Conservation (phyloP, 2,329 filamentous ascomycete genomes). For the Pyrenophora seminiperda region DNA sequence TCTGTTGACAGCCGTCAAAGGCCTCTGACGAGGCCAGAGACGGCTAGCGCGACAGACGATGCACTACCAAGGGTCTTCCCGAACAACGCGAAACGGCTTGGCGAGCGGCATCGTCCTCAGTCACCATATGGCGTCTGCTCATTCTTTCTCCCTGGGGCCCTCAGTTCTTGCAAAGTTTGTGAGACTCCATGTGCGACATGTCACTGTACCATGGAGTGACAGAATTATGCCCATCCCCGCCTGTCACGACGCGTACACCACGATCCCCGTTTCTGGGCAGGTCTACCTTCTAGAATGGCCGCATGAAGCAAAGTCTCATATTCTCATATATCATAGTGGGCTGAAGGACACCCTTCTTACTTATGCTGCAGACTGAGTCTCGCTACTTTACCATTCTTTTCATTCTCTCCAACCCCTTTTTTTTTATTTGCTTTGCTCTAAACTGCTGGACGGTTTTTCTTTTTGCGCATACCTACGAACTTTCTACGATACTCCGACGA, state of each 20-base stretch:
- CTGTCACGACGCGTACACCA: conserved; percentile 12
- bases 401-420: background rate
- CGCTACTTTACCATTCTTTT: conserved; percentile 1
- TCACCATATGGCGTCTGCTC: background rate
- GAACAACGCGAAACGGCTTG: no score
- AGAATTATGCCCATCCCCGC: conserved; percentile 11
- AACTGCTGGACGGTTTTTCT: conserved; percentile 18
- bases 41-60: no score
- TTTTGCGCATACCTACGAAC: background rate
- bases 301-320: background rate
- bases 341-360: background rate
- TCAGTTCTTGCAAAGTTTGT: conserved; percentile 1
- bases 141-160: background rate
- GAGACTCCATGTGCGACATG: conserved; percentile 12
- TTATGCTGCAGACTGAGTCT: conserved; percentile 9
- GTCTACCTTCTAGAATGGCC: background rate
- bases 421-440: conserved; percentile 5
- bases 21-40: no score
- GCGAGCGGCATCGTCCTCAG: no score
- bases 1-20: no score
- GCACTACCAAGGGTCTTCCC: no score
- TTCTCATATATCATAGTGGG: conserved; percentile 5
- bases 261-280: conserved; percentile 5
- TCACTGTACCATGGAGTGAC: conserved; percentile 7
- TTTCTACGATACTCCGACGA: background rate